Conservation (phyloP, 805 yeast species). For the Myxozyma lipomycoides region DNA sequence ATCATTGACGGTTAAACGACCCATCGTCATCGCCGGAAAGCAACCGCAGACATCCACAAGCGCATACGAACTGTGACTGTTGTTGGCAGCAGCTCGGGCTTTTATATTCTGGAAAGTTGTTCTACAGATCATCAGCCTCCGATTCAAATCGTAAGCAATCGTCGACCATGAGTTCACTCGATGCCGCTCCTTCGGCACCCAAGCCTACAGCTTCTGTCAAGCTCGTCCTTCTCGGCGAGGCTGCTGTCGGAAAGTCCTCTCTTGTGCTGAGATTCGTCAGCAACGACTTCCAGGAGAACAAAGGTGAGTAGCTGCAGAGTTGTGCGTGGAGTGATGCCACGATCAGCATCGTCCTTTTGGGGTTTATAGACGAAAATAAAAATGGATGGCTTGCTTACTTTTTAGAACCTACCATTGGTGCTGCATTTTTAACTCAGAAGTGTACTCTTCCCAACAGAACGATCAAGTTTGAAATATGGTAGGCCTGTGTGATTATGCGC, state of each 20-base stretch:
- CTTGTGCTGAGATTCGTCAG: slow-evolving; percentile 87
- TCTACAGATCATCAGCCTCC: no score
- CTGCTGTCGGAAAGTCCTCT: slow-evolving; percentile 96
- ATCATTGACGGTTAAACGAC: no score
- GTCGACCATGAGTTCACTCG: slow-evolving; percentile 26
- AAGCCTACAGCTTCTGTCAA: slow-evolving; percentile 71
- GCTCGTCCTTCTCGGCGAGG: slow-evolving; percentile 89
- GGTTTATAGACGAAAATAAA: no score
- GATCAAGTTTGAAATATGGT: slow-evolving; percentile 87
- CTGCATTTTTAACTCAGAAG: slow-evolving; percentile 92
- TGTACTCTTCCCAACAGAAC: slow-evolving; percentile 82
- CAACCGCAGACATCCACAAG: no score
- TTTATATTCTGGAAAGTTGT: no score
- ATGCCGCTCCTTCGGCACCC: slow-evolving; percentile 23
- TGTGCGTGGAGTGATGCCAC: no score
- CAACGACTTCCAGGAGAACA: slow-evolving; percentile 94
- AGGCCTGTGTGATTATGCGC: slow-evolving; percentile 15
- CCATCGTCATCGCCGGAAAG: no score
- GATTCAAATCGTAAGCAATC: no score
- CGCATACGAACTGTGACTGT: no score
- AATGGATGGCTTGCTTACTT: slow-evolving; percentile 29
- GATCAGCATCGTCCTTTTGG: no score
- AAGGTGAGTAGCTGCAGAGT: slow-evolving; percentile 44
- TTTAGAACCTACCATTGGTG: slow-evolving; percentile 94
- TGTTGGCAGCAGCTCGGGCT: no score